phyloP scores from a whole-genome alignment of 2,329 filamentous ascomycete genomes.

The Dactylella cylindrospora region DNA sequence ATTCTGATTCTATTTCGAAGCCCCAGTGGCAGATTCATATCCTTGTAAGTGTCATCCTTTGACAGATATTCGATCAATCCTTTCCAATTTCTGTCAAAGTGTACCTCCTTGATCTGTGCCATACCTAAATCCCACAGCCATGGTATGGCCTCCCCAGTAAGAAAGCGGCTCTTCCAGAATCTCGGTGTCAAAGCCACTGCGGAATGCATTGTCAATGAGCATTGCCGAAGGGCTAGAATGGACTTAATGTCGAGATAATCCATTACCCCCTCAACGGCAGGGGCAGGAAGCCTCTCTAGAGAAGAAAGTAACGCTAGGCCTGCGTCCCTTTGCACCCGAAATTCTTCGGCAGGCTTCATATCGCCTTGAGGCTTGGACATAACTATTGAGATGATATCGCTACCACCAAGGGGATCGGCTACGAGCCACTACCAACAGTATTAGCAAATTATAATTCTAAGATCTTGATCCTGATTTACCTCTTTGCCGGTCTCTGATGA shows the following conservation, averaged over 20 bases:
- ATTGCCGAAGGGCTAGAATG: background rate
- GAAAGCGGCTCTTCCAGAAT: background rate
- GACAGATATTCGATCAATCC: background rate
- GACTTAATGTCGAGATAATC: background rate
- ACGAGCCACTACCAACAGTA: background rate
- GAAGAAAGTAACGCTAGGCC: background rate
- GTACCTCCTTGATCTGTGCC: background rate
- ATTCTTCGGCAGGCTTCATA: too few relatives aligned
- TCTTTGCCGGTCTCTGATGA: background rate
- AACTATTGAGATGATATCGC: background rate
- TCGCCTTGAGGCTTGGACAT: background rate
- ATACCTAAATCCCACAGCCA: background rate
- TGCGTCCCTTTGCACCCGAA: too few relatives aligned
- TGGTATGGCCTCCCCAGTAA: background rate
- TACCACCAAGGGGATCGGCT: background rate
- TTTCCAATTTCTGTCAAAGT: background rate
- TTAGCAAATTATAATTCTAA: background rate
- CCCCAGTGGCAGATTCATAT: constrained; percentile 2
- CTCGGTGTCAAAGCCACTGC: too few relatives aligned
- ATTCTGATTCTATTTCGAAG: constrained; percentile 9
- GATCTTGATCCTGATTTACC: background rate
- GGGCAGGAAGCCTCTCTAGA: background rate
- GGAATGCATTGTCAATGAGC: too few relatives aligned
- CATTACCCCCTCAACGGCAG: background rate
- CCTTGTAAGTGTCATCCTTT: too few relatives aligned